Conservation (phyloP, 306 rosid genomes). For the Glycine latifolia region DNA sequence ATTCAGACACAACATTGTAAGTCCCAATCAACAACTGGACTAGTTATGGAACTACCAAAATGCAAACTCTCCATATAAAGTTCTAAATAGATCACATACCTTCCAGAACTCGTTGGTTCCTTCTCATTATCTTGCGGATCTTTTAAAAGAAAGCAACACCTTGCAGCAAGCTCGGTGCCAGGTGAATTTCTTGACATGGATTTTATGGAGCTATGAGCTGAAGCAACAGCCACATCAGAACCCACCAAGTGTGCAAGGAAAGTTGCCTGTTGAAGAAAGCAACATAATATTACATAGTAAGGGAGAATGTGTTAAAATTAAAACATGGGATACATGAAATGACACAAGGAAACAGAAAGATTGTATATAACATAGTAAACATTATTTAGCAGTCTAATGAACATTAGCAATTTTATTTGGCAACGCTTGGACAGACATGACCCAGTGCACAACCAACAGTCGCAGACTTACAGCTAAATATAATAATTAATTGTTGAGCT, state of each 20-base stretch:
- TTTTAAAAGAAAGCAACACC: constrained; percentile 81
- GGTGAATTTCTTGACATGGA: constrained; percentile 70
- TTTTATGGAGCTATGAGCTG: constrained; percentile 79
- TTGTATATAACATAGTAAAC: constrained; percentile 6
- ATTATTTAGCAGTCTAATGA: constrained; percentile 34
- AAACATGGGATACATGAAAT: constrained; percentile 22
- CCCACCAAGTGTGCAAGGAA: constrained; percentile 79
- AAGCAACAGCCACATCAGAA: constrained; percentile 80
- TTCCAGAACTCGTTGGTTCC: constrained; percentile 59
- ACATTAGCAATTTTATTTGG: constrained; percentile 32
- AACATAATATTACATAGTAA: constrained; percentile 13
- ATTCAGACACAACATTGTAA: constrained; percentile 55
- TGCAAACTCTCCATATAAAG: constrained; percentile 43
- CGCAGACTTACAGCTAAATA: constrained; percentile 20
- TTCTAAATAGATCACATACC: constrained; percentile 53
- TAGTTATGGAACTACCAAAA: constrained; percentile 35
- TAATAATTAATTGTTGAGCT: constrained; percentile 19
- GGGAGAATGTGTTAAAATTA: constrained; percentile 11
- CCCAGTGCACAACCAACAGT: constrained; percentile 31
- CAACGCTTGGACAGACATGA: constrained; percentile 28
- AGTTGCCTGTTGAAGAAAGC: constrained; percentile 68
- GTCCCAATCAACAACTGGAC: constrained; percentile 36
- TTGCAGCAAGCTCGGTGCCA: constrained; percentile 73
- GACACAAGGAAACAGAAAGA: constrained; percentile 13
- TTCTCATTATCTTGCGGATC: constrained; percentile 71